Evolutionary conservation across 495 filamentous ascomycete genomes (phyloP), one percentile per base, ranked within the genome.

Genomic region (Aspergillus cristatus): DNA sequence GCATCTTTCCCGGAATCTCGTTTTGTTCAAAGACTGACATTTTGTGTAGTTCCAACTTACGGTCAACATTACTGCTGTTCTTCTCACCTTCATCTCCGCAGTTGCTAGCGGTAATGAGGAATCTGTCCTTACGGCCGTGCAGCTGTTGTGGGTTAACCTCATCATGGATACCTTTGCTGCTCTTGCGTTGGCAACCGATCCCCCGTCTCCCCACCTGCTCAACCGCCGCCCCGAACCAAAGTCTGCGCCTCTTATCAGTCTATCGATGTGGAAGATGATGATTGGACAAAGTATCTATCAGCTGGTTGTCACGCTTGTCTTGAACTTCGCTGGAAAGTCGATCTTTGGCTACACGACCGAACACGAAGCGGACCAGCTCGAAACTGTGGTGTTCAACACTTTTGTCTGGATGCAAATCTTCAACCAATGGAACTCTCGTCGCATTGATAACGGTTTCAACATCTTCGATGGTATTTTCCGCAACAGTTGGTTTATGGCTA

Each of bases 361-460:
- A 4, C 86, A 84, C 53, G 41, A 47, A 12, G 32, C 41, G 40
- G 35, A 47, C 25, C 34, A 47, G 15, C 58, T 87, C 32, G 57
- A 75, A 40, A 86, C 85, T 1, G 63, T 90, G 28, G 75, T 94
- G 16, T 93, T 94, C 70, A 94, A 93, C 64, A 86, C 83, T 1
- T 94, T 90, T 48, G 84, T 91, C 26, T 94, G 86, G 80, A 89
- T 94, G 84, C 86, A 93, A 47, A 87, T 93, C 46, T 93, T 93
- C 73, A 94, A 94, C 52, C 71, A 86, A 51, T 78, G 84, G 62
- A 88, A 88, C 50, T 84, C 74, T 58, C 82, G 86, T 33, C 82
- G 86, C 1, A 70, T 96, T 12, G 89, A 96, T 54, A 96, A 94
- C 64, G 73, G 75, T 17, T 75, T 91, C 64, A 94, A 94, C 51